Evolutionary conservation across 148 eudicot species (phyloP), one percentile per base, ranked within the genome.

Genomic region (Spergularia bocconei): DNA sequence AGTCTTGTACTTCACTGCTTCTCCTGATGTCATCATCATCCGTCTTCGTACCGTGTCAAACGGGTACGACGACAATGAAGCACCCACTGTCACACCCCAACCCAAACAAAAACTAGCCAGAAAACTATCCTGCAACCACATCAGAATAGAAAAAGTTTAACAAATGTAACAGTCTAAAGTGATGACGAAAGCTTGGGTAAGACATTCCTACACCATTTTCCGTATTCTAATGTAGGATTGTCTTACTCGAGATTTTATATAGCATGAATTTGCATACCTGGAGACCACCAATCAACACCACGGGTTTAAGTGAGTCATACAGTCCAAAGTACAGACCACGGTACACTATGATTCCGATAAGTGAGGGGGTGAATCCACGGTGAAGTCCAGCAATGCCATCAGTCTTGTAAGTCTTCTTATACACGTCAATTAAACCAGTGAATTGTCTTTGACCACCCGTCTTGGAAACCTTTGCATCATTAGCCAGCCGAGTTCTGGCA

Each of bases 351-450:
- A 92, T 92, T 66, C 97, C 92, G 74, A 88, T 89, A 80, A 91
- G 87, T n/a, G 97, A 88, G 59, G 90, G 78, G 78, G 59, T 87
- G 77, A 90, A 92, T 23, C 97, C 97, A 78, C 97, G 95, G 78
- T 92, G 88, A 62, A 92, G 89, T 53, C 97, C 97, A 60, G 83
- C 88, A 48, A 92, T 23, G 63, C 97, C 97, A 79, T 92, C 97
- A 21, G 88, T 73, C 63, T 82, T 52, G 17, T 90, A 17, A 38
- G 97, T 92, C 74, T 90, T 92, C 83, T 79, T 88, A 90, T 90
- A 92, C 13, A 92, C 97, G 77, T 92, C 95, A 71, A 92, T 23
- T 77, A 92, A 50, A 73, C 97, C 93, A 60, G 88, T 86, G 67
- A 92, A 90, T 78, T 92, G 95, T 72, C 97, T 84, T 69, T 71